phyloP scores from a whole-genome alignment of 164 flowering plant species.

The Vitis rotundifolia region DNA sequence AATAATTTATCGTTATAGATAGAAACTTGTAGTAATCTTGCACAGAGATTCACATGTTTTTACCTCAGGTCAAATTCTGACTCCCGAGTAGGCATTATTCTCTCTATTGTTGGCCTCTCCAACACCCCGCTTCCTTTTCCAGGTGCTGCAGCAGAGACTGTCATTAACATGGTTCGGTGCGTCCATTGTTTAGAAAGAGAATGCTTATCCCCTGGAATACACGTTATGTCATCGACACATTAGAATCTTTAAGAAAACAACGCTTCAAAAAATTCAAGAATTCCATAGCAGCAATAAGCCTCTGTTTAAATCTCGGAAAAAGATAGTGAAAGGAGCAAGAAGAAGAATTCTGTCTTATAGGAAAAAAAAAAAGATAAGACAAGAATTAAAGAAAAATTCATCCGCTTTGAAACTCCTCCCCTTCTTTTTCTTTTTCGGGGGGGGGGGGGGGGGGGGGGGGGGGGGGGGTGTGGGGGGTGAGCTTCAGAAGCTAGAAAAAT shows the following conservation, averaged over 20 bases:
- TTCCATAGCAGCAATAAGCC: too few relatives aligned
- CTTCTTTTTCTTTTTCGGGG: too few relatives aligned
- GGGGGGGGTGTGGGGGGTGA: too few relatives aligned
- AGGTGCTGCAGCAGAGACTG: constrained; percentile 29
- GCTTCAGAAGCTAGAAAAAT: not conserved
- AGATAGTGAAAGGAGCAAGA: too few relatives aligned
- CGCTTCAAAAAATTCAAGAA: too few relatives aligned
- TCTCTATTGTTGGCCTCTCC: constrained; percentile 42
- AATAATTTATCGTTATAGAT: not conserved
- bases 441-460: too few relatives aligned
- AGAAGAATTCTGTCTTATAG: too few relatives aligned
- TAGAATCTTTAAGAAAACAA: too few relatives aligned
- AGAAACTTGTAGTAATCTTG: not conserved
- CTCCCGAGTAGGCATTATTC: constrained; percentile 41
- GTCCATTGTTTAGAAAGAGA: constrained; percentile 22
- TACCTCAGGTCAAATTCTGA: constrained; percentile 48
- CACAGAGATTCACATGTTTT: not conserved
- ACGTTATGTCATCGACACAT: not conserved
- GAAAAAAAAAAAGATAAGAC: too few relatives aligned
- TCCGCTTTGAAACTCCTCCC: too few relatives aligned
- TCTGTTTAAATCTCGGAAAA: too few relatives aligned
- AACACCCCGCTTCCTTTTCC: constrained; percentile 44
- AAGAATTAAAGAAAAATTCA: not conserved
- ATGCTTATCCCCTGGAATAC: constrained; percentile 24
- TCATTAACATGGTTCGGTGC: constrained; percentile 20